These are phyloP conservation scores for Kwoniella dejecticola DNA, from an alignment of 768 basidiomycete genomes.

Conservation along the genomic window DNA sequence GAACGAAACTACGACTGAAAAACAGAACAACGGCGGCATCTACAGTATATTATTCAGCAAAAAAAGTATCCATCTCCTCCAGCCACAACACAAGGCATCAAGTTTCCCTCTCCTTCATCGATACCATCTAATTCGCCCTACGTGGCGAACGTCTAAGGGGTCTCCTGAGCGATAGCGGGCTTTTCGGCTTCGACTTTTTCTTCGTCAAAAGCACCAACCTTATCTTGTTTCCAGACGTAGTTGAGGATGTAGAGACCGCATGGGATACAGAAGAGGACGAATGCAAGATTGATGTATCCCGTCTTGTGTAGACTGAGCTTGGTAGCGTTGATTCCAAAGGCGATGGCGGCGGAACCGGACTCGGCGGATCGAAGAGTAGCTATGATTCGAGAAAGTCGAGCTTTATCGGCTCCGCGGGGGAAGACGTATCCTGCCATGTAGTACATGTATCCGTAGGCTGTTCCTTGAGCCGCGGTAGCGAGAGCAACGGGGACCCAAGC, in stretches of 20 bases:
- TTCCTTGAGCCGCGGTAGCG: conserved; percentile 5
- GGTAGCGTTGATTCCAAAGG: conserved; percentile 24
- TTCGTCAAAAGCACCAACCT: conserved; percentile 20
- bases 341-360: conserved; percentile 22
- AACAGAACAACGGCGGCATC: neutral
- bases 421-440: conserved; percentile 17
- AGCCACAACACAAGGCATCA: too few relatives aligned
- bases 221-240: conserved; percentile 21
- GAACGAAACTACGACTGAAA: neutral
- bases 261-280: conserved; percentile 12
- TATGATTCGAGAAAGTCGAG: conserved; percentile 17
- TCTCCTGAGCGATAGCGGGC: conserved; percentile 7
- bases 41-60: too few relatives aligned
- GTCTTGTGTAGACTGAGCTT: conserved; percentile 11
- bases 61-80: too few relatives aligned
- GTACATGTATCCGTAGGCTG: conserved; percentile 19
- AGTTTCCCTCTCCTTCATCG: too few relatives aligned
- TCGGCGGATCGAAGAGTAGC: conserved; percentile 25
- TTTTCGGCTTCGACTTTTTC: neutral
- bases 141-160: neutral
- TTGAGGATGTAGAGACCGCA: conserved; percentile 22
- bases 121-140: too few relatives aligned
- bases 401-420: conserved; percentile 12
- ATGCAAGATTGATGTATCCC: conserved; percentile 25
- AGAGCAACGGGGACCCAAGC: conserved; percentile 11